Base-by-base conservation (phyloP, 2,329 filamentous ascomycete species). In the Aspergillus candidus region DNA sequence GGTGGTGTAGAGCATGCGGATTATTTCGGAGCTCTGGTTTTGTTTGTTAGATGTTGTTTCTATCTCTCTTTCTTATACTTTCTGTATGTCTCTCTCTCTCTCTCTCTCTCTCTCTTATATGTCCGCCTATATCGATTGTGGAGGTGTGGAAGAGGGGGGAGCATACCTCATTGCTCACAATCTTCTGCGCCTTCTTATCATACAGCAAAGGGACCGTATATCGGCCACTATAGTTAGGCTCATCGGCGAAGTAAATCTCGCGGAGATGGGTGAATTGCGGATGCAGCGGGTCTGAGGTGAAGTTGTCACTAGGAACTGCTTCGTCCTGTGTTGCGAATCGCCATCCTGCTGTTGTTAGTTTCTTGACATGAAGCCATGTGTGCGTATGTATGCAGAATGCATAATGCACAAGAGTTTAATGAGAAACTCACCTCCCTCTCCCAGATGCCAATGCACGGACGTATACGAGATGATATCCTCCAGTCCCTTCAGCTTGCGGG, bases 381-480 rank as follows among this genome's bases (percentile, higher is more conserved):
- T 6, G 11, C n/a, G 7, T 35, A 15, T 18, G 7, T 11, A 40
- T 10, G 6, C 5, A 4, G 7, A 6, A 38, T 38, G 29, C 11
- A n/a, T 27, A 18, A 37, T 32, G 18, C 3, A 34, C 7, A 12
- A n/a, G 5, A 15, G 15, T 15, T 15, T 2, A 15, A 12, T 5
- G 12, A 14, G 11, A 13, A 37, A 65, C 72, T 39, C 65, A 77
- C 80, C 83, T 70, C 72, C 80, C 61, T 72, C 82, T 49, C 56
- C 81, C 72, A 97, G 81, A 58, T 95, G 84, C 91, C 90, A 97
- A 69, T 96, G 90, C 41, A 96, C 90, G n/a, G 80, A 81, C 0
- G 88, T 93, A 47, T 80, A 75, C 5, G 79, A 72, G 54, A 98
- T 83, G 53, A 93, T 77, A 44, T 94, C 84, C 57, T 97, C 86